phyloP scores from a whole-genome alignment of 768 basidiomycete genomes.

The Leccinum longicurvipes region DNA sequence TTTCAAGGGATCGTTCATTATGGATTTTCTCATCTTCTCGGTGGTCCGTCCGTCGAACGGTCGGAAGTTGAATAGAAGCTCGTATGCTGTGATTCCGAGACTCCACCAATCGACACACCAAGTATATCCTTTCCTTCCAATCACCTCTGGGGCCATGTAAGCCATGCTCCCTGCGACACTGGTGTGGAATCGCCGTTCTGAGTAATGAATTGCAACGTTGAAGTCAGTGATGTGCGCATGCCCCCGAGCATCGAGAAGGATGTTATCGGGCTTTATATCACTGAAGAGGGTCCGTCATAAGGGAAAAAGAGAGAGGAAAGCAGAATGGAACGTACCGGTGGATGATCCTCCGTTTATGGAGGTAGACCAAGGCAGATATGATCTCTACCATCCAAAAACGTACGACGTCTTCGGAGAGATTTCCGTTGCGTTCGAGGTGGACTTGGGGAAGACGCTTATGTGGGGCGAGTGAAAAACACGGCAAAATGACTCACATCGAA shows the following conservation, averaged over 20 bases:
- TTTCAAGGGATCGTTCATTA: constrained; percentile 71
- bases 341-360: constrained; percentile 89
- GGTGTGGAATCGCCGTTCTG: constrained; percentile 81
- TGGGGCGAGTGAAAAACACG: not conserved
- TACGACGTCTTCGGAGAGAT: constrained; percentile 68
- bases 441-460: constrained; percentile 43
- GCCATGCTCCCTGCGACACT: constrained; percentile 98
- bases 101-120: constrained; percentile 97
- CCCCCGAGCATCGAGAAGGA: constrained; percentile 88
- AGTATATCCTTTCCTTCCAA: constrained; percentile 87
- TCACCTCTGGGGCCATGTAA: constrained; percentile 99
- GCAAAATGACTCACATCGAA: constrained; percentile 65
- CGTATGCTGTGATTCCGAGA: constrained; percentile 85
- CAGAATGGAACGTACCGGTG: constrained; percentile 65
- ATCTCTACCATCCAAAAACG: constrained; percentile 91
- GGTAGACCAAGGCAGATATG: constrained; percentile 77
- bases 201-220: constrained; percentile 98
- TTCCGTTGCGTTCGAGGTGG: constrained; percentile 72
- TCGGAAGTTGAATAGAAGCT: constrained; percentile 77
- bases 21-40: constrained; percentile 85
- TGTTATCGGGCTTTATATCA: constrained; percentile 96
- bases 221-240: constrained; percentile 98
- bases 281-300: constrained; percentile 38
- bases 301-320: not conserved
- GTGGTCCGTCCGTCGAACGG: constrained; percentile 91